Evolutionary conservation across 2,329 filamentous ascomycete species (phyloP), one percentile per base, ranked within the genome.

Genomic region (Amphichorda felina): DNA sequence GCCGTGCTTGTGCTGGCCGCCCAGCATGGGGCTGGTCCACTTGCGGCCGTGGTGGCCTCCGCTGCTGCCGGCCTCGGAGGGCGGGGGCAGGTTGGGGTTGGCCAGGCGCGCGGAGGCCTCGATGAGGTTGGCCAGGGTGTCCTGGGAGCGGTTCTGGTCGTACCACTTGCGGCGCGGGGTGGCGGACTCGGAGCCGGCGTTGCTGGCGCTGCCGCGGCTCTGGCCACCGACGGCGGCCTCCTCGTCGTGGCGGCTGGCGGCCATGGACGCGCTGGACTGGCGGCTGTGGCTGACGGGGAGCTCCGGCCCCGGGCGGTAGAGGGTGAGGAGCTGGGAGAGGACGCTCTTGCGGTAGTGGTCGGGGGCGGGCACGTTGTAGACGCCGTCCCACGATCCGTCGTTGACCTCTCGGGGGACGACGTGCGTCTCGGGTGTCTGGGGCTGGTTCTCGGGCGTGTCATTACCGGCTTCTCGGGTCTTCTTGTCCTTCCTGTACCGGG

Each of bases 151-250:
- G 41, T 64, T 62, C 44, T 64, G 57, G 34, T 66, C 60, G 44
- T 68, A 68, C 64, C 64, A 68, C 38, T 67, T 68, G 40, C 51
- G 56, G 37, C 65, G 67, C 4, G 63, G n/a, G n/a, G n/a, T 67
- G 3, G 54, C 50, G 2, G 56, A 51, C 5, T 64, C 64, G 2
- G 57, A 59, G 13, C 42, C 43, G 13, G 45, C 42, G 2, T 36
- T 45, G 6, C 38, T 38, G 10, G 33, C 36, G 15, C 29, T 36
- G 11, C 26, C 13, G 8, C 28, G 14, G 10, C 33, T 26, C 10
- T 35, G 24, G 14, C 33, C 16, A 17, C n/a, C 30, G 5, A n/a
- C 19, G 8, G 11, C 14, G 22, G 21, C 15, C 11, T 28, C 26
- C 4, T 24, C 28, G 2, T 16, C 5, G 8, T 22, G 17, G n/a